Percentiles rank a stretch among this genome's conserved stretches.
Evolutionary conservation across 768 basidiomycete genomes (phyloP).

Genomic region (Austroboletus festivus): DNA sequence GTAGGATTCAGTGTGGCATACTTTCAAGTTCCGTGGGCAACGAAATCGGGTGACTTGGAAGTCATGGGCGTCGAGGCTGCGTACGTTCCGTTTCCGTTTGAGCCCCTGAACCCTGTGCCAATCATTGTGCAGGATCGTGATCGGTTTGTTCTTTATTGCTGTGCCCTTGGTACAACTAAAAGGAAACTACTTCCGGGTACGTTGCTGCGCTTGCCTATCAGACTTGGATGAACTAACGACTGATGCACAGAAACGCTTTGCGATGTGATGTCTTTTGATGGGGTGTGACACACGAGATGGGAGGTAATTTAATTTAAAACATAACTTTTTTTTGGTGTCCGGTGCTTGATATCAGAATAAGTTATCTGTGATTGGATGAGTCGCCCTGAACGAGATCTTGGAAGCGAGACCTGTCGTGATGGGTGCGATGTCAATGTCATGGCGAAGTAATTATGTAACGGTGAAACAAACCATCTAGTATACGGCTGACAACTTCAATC

Average conservation of each 20-base stretch:
- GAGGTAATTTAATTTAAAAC: too few relatives aligned
- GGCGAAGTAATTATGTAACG: not conserved
- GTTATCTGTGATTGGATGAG: not conserved
- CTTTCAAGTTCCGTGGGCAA: slow-evolving; percentile 41
- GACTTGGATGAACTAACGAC: not conserved
- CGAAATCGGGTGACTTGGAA: slow-evolving; percentile 31
- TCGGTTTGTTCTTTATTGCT: slow-evolving; percentile 35
- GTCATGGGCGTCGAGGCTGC: slow-evolving; percentile 40
- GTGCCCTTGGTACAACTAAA: slow-evolving; percentile 36
- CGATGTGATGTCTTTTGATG: slow-evolving; percentile 10
- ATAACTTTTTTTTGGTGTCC: too few relatives aligned
- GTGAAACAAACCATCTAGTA: too few relatives aligned
- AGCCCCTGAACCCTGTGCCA: not conserved
- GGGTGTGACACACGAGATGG: too few relatives aligned
- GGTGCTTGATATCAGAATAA: not conserved
- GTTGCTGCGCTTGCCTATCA: slow-evolving; percentile 7
- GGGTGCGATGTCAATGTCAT: not conserved
- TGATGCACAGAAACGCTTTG: slow-evolving; percentile 19
- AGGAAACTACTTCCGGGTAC: slow-evolving; percentile 34
- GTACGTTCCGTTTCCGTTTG: slow-evolving; percentile 16
- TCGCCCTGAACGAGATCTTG: not conserved
- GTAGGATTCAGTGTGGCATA: slow-evolving; percentile 38
- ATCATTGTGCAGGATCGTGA: slow-evolving; percentile 24
- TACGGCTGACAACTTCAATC: too few relatives aligned
- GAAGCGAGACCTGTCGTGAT: too few relatives aligned